A percentile compares a stretch with the other conserved stretches of the same genome.
These are phyloP conservation scores for Acer campestre DNA, from an alignment of 345 rosid genomes.

Conservation along the genomic window DNA sequence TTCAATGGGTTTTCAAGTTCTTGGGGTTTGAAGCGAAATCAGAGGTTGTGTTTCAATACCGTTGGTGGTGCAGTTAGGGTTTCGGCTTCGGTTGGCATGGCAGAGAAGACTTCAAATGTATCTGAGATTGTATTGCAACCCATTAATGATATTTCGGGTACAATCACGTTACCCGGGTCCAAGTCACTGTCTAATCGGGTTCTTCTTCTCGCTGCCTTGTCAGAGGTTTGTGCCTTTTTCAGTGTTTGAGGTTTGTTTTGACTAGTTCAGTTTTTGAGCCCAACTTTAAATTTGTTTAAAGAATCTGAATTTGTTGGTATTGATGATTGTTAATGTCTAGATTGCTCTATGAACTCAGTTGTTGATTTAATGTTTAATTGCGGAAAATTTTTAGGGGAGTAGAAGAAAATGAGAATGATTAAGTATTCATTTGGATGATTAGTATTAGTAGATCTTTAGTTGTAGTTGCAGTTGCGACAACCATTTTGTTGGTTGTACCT, in stretches of 20 bases:
- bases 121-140: slow-evolving; percentile 84
- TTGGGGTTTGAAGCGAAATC: slow-evolving; percentile 34
- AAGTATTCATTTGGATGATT: neutral
- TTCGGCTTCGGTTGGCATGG: slow-evolving; percentile 56
- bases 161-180: slow-evolving; percentile 84
- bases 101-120: slow-evolving; percentile 65
- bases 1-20: slow-evolving; percentile 34
- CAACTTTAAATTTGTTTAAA: neutral
- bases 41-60: neutral
- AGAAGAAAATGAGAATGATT: neutral
- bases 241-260: neutral
- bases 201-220: slow-evolving; percentile 89
- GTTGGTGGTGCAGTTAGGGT: slow-evolving; percentile 39
- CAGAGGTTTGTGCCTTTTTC: slow-evolving; percentile 55
- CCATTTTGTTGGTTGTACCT: neutral
- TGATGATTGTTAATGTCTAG: neutral
- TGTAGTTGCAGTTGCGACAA: neutral
- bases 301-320: neutral
- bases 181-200: slow-evolving; percentile 93
- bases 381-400: neutral
- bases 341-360: neutral
- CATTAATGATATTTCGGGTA: slow-evolving; percentile 81
- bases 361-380: too few species aligned
- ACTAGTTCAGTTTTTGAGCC: neutral
- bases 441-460: neutral